Percentiles rank a stretch among this genome's conserved stretches.
Conservation (phyloP, 2,329 filamentous ascomycete species). For the Diplodia mutila region DNA sequence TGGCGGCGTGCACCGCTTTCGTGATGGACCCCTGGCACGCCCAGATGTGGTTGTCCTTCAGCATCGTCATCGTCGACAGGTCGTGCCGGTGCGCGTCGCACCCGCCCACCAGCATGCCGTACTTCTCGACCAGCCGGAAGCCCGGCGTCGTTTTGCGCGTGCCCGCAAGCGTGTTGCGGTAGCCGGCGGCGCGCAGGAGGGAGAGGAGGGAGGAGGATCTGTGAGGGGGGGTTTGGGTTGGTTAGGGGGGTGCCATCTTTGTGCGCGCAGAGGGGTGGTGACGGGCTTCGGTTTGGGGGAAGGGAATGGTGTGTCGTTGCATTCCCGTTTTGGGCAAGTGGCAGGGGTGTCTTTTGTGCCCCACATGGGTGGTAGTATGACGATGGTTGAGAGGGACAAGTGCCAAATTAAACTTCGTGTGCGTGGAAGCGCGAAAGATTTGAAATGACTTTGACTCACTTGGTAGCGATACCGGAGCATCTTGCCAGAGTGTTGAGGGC, state of each 20-base stretch:
- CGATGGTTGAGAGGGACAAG: background rate
- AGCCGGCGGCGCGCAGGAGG: conserved; percentile 66
- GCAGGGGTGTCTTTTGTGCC: background rate
- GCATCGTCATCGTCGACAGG: conserved; percentile 89
- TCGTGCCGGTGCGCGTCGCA: conserved; percentile 92
- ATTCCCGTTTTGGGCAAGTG: background rate
- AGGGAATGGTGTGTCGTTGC: background rate
- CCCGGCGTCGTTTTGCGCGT: conserved; percentile 97
- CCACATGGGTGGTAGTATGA: background rate
- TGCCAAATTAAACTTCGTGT: too few species aligned
- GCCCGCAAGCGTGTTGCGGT: conserved; percentile 82
- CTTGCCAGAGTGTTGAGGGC: conserved; percentile 88
- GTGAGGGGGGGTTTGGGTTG: background rate
- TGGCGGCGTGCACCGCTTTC: conserved; percentile 81
- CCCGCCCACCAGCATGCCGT: conserved; percentile 93
- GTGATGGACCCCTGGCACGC: conserved; percentile 80
- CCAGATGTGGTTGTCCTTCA: conserved; percentile 99
- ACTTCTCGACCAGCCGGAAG: conserved; percentile 95
- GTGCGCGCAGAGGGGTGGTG: too few species aligned
- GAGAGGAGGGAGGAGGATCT: conserved; percentile 53
- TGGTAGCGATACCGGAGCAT: conserved; percentile 88
- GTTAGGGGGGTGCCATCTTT: background rate
- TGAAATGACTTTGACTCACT: conserved; percentile 32
- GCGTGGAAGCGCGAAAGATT: background rate
- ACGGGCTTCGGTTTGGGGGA: background rate